phyloP scores from a whole-genome alignment of 495 filamentous ascomycete genomes.

The Hyphodiscus hymeniophilus region DNA sequence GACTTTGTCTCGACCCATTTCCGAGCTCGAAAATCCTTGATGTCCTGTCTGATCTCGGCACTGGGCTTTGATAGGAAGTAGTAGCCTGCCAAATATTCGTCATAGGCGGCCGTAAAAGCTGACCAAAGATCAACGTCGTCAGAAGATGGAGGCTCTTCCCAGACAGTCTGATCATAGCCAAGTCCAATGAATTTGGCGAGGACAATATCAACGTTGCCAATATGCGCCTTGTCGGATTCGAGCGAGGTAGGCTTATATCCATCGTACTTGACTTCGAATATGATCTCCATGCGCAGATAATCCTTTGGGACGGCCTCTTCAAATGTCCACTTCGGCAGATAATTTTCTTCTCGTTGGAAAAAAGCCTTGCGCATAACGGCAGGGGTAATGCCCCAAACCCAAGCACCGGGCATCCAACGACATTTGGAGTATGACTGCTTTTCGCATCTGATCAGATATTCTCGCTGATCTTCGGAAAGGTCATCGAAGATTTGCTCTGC shows the following conservation, averaged over 20 bases:
- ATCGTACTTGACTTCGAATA: constrained; percentile 68
- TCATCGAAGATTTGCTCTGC: constrained; percentile 33
- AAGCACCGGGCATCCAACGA: constrained; percentile 79
- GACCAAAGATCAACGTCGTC: constrained; percentile 57
- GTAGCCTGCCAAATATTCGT: constrained; percentile 70
- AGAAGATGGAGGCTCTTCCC: constrained; percentile 70
- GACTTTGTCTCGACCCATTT: constrained; percentile 58
- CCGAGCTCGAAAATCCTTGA: constrained; percentile 50
- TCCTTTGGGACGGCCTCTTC: constrained; percentile 81
- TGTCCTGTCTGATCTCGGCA: constrained; percentile 44
- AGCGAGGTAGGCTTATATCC: constrained; percentile 39
- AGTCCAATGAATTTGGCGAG: constrained; percentile 92
- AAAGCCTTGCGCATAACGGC: constrained; percentile 64
- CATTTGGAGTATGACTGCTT: constrained; percentile 68
- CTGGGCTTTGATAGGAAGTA: constrained; percentile 53
- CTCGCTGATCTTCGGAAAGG: constrained; percentile 61
- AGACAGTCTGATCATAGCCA: constrained; percentile 84
- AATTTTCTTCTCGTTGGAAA: constrained; percentile 53
- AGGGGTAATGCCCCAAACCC: constrained; percentile 73
- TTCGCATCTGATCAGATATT: constrained; percentile 90
- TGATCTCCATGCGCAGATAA: constrained; percentile 76
- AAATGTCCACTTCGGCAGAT: constrained; percentile 55
- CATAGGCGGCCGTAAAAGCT: constrained; percentile 77
- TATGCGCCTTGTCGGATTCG: constrained; percentile 56
- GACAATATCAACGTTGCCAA: constrained; percentile 60